Base-by-base conservation (phyloP, 2,329 filamentous ascomycete species). In the Alternaria tenuissima region DNA sequence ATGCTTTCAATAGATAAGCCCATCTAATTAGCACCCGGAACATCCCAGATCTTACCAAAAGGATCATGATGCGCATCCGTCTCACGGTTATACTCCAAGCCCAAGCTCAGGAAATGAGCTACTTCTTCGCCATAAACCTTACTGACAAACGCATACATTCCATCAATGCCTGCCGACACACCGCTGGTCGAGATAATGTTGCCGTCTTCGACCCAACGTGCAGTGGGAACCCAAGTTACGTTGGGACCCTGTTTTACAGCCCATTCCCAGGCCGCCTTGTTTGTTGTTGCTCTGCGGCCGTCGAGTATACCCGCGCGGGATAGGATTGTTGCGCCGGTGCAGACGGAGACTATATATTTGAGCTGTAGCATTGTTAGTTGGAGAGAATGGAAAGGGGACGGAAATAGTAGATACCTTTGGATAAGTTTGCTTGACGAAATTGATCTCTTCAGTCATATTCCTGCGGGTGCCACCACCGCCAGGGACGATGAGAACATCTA, bases 131-230 rank as follows among this genome's bases (percentile, higher is more conserved):
- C 87, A 73, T 84, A 89, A 4, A 84, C 74, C 30, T 80, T 75
- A 28, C 71, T 79, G 5, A 89, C 78, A 72, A 84, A 89, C 0
- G 85, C 87, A 68, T 87, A 80, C 46, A 81, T 85, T 44, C 84
- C 81, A 77, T 90, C 88, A 49, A 87, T 88, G 1, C 88, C 88
- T 0, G 88, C 87, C 42, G 83, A 83, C 3, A 90, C 82, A 0
- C 89, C 89, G 0, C 87, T 88, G 0, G 86, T 86, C 3, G 85
- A 86, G 85, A 88, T 91, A 12, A 90, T 79, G 55, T 90, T 89
- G 24, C 86, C 88, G 75, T 91, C 88, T 1, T 81, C 78, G 0
- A 90, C 85, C 85, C 87, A 91, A 41, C 89, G 81, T 84, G 47
- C 81, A 74, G 5, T 80, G 71, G 52, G 87, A 78, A 88, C 87